These are phyloP conservation scores for Phoma herbarum DNA, from an alignment of 2,329 filamentous ascomycete species.

Conservation along the genomic window DNA sequence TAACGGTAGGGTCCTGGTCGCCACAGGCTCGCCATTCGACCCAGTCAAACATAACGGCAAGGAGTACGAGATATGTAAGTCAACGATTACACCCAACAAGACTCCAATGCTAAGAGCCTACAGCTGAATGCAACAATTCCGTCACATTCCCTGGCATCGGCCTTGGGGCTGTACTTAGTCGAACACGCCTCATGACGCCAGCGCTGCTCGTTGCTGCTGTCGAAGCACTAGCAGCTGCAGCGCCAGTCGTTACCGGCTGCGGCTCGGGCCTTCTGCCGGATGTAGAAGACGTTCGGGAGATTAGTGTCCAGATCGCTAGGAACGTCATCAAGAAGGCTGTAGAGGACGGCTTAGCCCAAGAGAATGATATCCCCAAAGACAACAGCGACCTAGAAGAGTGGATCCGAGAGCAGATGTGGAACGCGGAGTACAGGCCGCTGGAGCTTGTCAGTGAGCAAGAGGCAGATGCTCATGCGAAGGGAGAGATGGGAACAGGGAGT, in stretches of 20 bases:
- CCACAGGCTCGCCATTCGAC: conserved; percentile 83
- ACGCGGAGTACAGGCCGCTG: conserved; percentile 72
- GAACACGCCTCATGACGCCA: conserved; percentile 73
- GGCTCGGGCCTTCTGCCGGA: conserved; percentile 75
- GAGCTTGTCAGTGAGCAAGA: conserved; percentile 61
- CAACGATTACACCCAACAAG: conserved; percentile 33
- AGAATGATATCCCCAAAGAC: conserved; percentile 69
- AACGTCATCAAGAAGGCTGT: conserved; percentile 77
- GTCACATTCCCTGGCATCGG: conserved; percentile 88
- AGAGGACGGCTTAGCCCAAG: conserved; percentile 72
- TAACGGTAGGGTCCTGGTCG: conserved; percentile 76
- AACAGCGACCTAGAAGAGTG: conserved; percentile 70
- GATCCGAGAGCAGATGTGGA: conserved; percentile 84
- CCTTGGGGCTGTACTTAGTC: conserved; percentile 77
- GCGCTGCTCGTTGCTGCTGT: conserved; percentile 84
- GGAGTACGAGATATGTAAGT: conserved; percentile 63
- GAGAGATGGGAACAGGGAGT: conserved; percentile 59
- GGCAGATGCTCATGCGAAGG: conserved; percentile 67
- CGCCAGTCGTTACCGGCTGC: conserved; percentile 73
- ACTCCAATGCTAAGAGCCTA: conserved; percentile 11
- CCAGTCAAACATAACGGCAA: conserved; percentile 70
- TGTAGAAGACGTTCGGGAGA: conserved; percentile 75
- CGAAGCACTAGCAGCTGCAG: conserved; percentile 73
- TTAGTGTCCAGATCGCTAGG: conserved; percentile 79
- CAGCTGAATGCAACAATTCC: conserved; percentile 88